A percentile compares a stretch with the other conserved stretches of the same genome.
Evolutionary conservation across 371 early-diverging fungal genomes (phyloP).

Genomic region (Lichtheimia hyalospora): DNA sequence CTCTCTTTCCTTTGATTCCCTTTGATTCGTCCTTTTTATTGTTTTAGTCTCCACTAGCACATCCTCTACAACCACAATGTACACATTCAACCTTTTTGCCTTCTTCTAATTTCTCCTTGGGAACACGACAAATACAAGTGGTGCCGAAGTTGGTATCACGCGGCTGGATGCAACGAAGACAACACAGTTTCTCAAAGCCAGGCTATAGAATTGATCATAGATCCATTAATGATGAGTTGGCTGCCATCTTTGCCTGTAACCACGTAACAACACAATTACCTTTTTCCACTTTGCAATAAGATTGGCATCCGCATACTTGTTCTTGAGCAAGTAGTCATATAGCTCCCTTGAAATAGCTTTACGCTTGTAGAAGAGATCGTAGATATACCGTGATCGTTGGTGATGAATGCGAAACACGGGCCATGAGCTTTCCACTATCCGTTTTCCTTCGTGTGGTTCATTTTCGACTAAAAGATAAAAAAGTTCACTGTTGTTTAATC

Average conservation of each 20-base stretch:
- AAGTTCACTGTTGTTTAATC: neutral
- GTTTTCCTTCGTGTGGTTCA: conserved; percentile 93
- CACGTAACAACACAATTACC: conserved; percentile 41
- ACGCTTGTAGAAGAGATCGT: conserved; percentile 93
- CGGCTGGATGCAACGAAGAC: conserved; percentile 96
- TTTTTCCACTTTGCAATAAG: conserved; percentile 99
- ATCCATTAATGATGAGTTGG: neutral
- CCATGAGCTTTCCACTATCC: conserved; percentile 93
- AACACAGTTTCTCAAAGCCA: conserved; percentile 98
- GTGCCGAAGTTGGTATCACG: conserved; percentile 97
- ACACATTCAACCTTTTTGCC: conserved; percentile 91
- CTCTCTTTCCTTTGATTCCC: neutral
- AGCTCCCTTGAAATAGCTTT: conserved; percentile 90
- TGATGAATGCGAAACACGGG: conserved; percentile 97
- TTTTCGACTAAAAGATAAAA: conserved; percentile 80
- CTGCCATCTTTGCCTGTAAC: no score
- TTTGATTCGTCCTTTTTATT: neutral
- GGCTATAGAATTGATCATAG: conserved; percentile 66
- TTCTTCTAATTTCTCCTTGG: conserved; percentile 86
- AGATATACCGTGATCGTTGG: conserved; percentile 95
- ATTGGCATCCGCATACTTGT: conserved; percentile 91
- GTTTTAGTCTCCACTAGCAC: conserved; percentile 57
- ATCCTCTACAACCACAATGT: conserved; percentile 92
- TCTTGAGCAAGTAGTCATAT: conserved; percentile 90
- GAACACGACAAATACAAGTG: conserved; percentile 98